Evolutionary conservation across 2,329 filamentous ascomycete species (phyloP), one percentile per base, ranked within the genome.

Genomic region (Cladophialophora chaetospira): DNA sequence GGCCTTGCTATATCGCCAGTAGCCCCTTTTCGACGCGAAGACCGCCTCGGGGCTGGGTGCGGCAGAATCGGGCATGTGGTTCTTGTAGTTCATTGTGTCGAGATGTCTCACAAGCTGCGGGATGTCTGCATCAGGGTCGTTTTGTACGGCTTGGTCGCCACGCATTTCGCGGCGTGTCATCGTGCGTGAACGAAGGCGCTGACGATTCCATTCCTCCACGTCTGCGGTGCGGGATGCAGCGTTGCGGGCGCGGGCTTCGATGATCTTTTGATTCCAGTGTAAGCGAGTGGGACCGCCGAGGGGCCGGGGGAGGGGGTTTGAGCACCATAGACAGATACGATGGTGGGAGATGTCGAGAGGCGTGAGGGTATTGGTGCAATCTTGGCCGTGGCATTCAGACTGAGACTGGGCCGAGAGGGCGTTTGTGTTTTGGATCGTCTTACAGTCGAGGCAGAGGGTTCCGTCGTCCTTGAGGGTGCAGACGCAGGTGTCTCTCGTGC

Each of bases 291-390:
- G 63, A 11, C 63, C 58, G 13, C 59, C 64, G 26, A 63, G 51
- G 19, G 62, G 62, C 23, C 62, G 36, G n/a, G 63, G 60, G 3
- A 67, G 49, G 11, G 64, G 63, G 47, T 66, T 62, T 56, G 67
- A 57, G 48, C 69, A 70, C 69, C 69, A 70, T 3, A 70, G 58
- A 57, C 69, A 70, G 17, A 70, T 65, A 29, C 67, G 63, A n/a
- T 67, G 55, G 26, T 64, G 53, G 21, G 69, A 67, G 26, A 63
- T 63, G 35, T 65, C 66, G 26, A 65, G 65, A n/a, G 55, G 40
- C 3, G 66, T 67, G 4, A 63, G 55, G 5, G 51, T 31, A n/a
- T 51, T 40, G 29, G 53, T 57, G 28, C 69, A 70, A 13, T 58
- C 64, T 38, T 67, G 55, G 15, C 67, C 69, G 38, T 65, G 62